These are phyloP conservation scores for Metschnikowia proteae DNA, from an alignment of 805 yeast species.

Conservation along the genomic window DNA sequence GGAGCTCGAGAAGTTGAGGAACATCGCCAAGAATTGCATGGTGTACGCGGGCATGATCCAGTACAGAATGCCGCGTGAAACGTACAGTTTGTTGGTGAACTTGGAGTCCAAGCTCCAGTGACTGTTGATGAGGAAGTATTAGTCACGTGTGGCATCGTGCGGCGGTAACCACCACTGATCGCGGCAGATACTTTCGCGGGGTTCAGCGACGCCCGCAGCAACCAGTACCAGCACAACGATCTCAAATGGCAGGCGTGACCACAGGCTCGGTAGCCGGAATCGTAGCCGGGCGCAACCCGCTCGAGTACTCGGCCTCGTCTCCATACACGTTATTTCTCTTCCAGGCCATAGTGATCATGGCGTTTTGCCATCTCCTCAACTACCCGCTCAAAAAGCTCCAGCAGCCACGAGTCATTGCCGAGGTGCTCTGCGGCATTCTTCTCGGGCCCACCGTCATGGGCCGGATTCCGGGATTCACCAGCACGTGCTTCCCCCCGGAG, in stretches of 20 bases:
- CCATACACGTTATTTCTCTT: slow-evolving; percentile 70
- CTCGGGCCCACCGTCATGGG: slow-evolving; percentile 78
- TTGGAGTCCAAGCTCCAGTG: slow-evolving; percentile 47
- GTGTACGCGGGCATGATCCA: slow-evolving; percentile 93
- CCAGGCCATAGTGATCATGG: slow-evolving; percentile 60
- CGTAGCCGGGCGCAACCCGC: slow-evolving; percentile 68
- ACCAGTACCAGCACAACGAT: background rate
- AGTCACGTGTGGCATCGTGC: no score
- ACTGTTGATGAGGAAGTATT: background rate
- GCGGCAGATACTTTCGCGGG: no score
- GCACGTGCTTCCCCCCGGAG: slow-evolving; percentile 57
- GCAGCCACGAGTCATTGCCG: slow-evolving; percentile 81
- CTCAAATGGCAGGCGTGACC: slow-evolving; percentile 28
- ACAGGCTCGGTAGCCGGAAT: slow-evolving; percentile 57
- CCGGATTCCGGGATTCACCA: slow-evolving; percentile 62
- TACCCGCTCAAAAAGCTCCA: slow-evolving; percentile 56
- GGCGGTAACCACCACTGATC: no score
- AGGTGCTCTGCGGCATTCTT: slow-evolving; percentile 71
- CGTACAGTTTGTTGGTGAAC: slow-evolving; percentile 64
- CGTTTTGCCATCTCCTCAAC: slow-evolving; percentile 57
- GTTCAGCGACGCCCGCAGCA: no score
- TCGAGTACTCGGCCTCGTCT: slow-evolving; percentile 50
- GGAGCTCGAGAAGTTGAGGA: slow-evolving; percentile 51
- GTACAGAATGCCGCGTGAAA: slow-evolving; percentile 85
- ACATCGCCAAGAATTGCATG: slow-evolving; percentile 81